phyloP scores from a whole-genome alignment of 148 eudicot species.

The Vaccinium vitisidaea region DNA sequence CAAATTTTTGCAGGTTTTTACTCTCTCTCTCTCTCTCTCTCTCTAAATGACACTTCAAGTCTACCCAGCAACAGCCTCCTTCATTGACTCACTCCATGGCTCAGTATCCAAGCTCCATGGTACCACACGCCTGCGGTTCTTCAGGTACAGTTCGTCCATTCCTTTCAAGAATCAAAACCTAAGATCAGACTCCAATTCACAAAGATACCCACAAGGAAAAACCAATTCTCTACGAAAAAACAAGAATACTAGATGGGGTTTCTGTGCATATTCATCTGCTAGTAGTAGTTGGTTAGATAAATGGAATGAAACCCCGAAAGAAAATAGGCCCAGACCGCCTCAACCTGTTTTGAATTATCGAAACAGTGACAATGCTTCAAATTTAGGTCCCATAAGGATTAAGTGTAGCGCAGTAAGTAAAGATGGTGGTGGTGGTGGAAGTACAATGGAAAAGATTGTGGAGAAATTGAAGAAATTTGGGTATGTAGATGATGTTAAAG shows the following conservation, averaged over 20 bases:
- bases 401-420: constrained; percentile 20
- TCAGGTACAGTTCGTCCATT: constrained; percentile 48
- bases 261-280: constrained; percentile 23
- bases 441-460: constrained; percentile 92
- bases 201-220: constrained; percentile 28
- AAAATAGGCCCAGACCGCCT: constrained; percentile 41
- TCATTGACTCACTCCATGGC: constrained; percentile 52
- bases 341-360: constrained; percentile 44
- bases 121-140: constrained; percentile 35
- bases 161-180: constrained; percentile 28
- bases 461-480: constrained; percentile 82
- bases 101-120: constrained; percentile 56
- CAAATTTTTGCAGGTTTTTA: not conserved
- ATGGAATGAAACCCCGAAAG: constrained; percentile 59
- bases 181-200: constrained; percentile 22
- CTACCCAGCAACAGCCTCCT: constrained; percentile 40
- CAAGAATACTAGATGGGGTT: constrained; percentile 16
- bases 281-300: constrained; percentile 68
- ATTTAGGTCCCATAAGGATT: constrained; percentile 34
- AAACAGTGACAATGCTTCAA: constrained; percentile 29
- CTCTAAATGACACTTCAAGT: constrained; percentile 35
- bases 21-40: constrained; percentile 12
- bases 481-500: constrained; percentile 63
- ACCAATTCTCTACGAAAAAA: constrained; percentile 29
- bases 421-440: constrained; percentile 44